Evolutionary conservation across 2,329 filamentous ascomycete genomes (phyloP), one percentile per base, ranked within the genome.

Genomic region (Fusarium concolor): DNA sequence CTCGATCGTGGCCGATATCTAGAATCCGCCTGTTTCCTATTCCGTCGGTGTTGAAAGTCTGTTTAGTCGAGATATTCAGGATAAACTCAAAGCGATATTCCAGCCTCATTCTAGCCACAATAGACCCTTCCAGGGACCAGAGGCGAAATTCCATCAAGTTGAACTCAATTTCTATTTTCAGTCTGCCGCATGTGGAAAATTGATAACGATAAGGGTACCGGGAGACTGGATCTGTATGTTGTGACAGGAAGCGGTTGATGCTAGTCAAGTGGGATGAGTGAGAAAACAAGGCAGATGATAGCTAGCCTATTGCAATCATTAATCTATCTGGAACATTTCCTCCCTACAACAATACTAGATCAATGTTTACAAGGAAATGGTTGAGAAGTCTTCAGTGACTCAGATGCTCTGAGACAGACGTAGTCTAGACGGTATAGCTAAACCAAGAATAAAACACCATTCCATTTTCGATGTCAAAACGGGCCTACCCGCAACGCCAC

Each of bases 401-500:
- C 35, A 22, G 31, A 8, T 5, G 7, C 26, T 26, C 20, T n/a
- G 20, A 14, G 15, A 2, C 6, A 26, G 29, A 14, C 29, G 10
- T 24, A 37, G 29, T 38, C 29, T 42, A 22, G n/a, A 43, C 42
- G 22, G 17, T 11, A 3, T 24, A 15, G 10, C n/a, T 33, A 20
- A 26, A 22, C 54, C 5, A 38, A 20, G 33, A n/a, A n/a, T 28
- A 18, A 6, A 18, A 22, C 5, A 28, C 41, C 24, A 51, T 38
- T 20, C 43, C 26, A 33, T 14, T 28, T 17, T 15, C 17, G 3
- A 17, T 10, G 3, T 24, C 17, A 38, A 38, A 59, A 18, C 44
- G 57, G 57, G 55, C 31, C 38, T 44, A 52, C 57, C 57, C 57
- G 55, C 15, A 20, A 28, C 38, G 41, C 39, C n/a, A 53, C 53